Evolutionary conservation across 352 stramenopile genomes (phyloP).

Genomic region (Aphanomyces euteiches): DNA sequence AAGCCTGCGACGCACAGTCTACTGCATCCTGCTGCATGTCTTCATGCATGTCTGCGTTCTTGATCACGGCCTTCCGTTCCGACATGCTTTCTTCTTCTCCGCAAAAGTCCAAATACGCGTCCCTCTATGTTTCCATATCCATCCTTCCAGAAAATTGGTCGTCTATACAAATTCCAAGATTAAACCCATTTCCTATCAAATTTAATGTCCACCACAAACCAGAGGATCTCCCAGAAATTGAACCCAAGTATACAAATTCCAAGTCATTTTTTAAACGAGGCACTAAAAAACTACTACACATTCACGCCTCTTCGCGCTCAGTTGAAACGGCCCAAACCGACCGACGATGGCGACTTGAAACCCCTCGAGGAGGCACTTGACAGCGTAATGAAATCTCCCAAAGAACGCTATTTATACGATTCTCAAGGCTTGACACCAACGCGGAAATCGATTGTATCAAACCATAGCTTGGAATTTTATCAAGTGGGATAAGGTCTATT

Average conservation of each 20-base stretch:
- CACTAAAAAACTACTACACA: background rate
- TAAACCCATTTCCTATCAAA: background rate
- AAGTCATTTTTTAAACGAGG: background rate
- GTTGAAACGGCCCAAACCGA: background rate
- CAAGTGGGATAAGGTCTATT: background rate
- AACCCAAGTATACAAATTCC: background rate
- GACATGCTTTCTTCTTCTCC: slow-evolving; percentile 47
- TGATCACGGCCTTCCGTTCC: slow-evolving; percentile 99
- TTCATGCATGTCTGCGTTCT: slow-evolving; percentile 99
- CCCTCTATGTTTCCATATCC: slow-evolving; percentile 21
- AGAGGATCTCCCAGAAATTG: background rate
- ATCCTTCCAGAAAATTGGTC: slow-evolving; percentile 12
- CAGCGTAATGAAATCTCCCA: background rate
- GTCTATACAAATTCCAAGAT: slow-evolving; percentile 1
- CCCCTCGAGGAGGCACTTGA: background rate
- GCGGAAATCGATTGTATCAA: background rate
- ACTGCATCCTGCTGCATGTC: slow-evolving; percentile 99
- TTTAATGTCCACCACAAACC: slow-evolving; percentile 10
- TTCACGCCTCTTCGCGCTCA: slow-evolving; percentile 7
- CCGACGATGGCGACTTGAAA: too few relatives aligned
- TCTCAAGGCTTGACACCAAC: background rate
- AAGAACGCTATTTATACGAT: background rate
- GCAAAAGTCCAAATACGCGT: slow-evolving; percentile 16
- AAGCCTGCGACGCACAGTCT: slow-evolving; percentile 96
- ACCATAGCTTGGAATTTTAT: background rate